Percentiles rank a stretch among this genome's conserved stretches.
phyloP scores from a whole-genome alignment of 139 green algal species.

The Nannochloris sp. region DNA sequence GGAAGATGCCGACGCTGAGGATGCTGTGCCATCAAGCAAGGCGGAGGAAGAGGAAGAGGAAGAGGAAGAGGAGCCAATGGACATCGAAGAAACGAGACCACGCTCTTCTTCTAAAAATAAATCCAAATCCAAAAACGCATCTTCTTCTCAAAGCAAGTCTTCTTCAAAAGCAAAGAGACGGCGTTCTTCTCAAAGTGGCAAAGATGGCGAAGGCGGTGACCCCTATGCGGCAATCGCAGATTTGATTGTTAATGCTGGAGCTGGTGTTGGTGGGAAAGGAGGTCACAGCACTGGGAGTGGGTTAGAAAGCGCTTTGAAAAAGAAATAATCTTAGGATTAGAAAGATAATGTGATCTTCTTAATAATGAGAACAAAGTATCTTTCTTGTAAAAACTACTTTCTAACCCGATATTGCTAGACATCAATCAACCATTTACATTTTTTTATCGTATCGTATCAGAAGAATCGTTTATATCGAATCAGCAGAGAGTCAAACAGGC shows the following conservation, averaged over 20 bases:
- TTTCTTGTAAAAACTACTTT: too few species aligned
- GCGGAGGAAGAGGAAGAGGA: background rate
- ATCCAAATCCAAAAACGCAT: too few species aligned
- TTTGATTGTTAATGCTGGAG: conserved; percentile 17
- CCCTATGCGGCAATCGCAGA: conserved; percentile 18
- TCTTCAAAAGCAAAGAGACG: background rate
- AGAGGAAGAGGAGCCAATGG: background rate
- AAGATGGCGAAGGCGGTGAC: background rate
- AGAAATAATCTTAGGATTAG: too few species aligned
- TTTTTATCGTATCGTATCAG: background rate
- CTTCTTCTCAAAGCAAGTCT: too few species aligned
- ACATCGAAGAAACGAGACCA: background rate
- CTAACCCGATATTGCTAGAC: too few species aligned
- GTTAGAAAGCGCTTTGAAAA: background rate
- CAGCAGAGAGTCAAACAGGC: background rate
- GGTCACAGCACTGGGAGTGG: background rate
- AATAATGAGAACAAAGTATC: too few species aligned
- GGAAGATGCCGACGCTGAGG: background rate
- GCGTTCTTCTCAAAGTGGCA: background rate
- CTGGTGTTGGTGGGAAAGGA: background rate
- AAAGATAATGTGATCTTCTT: too few species aligned
- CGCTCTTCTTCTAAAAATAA: too few species aligned
- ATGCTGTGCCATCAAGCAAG: background rate
- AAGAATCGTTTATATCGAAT: background rate
- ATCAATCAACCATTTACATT: background rate